Base-by-base conservation (phyloP, 805 yeast species). In the Hanseniaspora lachancei region DNA sequence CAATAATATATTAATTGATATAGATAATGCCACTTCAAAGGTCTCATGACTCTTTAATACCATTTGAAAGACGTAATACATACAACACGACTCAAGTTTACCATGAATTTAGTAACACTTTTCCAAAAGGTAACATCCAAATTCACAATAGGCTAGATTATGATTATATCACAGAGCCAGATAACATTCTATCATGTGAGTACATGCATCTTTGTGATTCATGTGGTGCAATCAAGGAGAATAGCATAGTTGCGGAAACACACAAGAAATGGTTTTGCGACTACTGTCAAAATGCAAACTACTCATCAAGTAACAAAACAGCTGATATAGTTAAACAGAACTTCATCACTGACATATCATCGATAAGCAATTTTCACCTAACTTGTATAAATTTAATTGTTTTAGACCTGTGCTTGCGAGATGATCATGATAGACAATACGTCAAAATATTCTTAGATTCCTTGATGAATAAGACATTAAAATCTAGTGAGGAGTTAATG, bases 271-370 rank as follows among this genome's bases (percentile, higher is more conserved):
- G 58, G 58, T 46, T 34, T 35, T 56, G 58, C 38, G 12, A 39
- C n/a, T 46, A 49, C n/a, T 56, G 58, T n/a, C 35, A 51, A 18
- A 52, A 56, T 23, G 49, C 47, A 2, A 56, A 56, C 27, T 51
- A 56, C 18, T 10, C 21, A n/a, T 13, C 27, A 6, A 15, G 13
- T 3, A 13, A 27, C 10, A 35, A 12, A 4, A 15, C 10, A 8
- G 42, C 39, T 2, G 41, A 32, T 32, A 13, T 46, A 20, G 34
- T 36, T n/a, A n/a, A 38, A 16, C 15, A 39, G 18, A 36, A 44
- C 18, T 49, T 48, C 15, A 16, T 40, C 16, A 35, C 20, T 21
- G 39, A 43, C 38, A 39, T 46, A 13, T 18, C 36, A 21, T 13
- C 42, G 27, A 15, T 16, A 9, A 6, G 39, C 8, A 18, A 18